Conservation (phyloP, 1,139 yeast species). For the Wickerhamomyces sp. region DNA sequence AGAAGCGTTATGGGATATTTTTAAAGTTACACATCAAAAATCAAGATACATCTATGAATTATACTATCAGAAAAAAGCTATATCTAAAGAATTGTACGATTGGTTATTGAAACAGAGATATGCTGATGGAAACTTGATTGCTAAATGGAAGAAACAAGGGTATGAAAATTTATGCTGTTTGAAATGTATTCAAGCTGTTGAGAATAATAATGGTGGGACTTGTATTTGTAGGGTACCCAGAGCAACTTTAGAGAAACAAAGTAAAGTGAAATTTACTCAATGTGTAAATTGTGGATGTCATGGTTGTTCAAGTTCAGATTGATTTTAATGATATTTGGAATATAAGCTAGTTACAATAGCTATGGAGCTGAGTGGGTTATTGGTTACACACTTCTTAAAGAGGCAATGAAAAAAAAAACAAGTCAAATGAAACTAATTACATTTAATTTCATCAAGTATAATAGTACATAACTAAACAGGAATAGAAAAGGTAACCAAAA, state of each 20-base stretch:
- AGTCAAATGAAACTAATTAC: too few species aligned
- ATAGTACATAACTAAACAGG: neutral
- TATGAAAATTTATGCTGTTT: conserved; percentile 85
- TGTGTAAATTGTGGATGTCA: conserved; percentile 87
- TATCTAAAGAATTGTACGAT: conserved; percentile 64
- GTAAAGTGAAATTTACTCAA: conserved; percentile 38
- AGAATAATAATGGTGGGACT: conserved; percentile 59
- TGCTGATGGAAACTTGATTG: conserved; percentile 67
- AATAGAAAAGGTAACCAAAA: neutral
- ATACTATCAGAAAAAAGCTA: conserved; percentile 64
- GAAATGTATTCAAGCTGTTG: conserved; percentile 65
- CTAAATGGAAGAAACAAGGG: conserved; percentile 90
- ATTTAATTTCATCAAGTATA: neutral
- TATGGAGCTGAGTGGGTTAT: too few species aligned
- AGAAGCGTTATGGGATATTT: conserved; percentile 69
- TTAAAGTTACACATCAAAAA: conserved; percentile 66
- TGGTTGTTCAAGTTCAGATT: conserved; percentile 86
- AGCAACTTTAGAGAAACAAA: conserved; percentile 37
- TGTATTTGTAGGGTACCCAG: conserved; percentile 89
- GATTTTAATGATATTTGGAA: conserved; percentile 1
- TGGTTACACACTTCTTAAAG: neutral
- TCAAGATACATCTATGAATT: conserved; percentile 73
- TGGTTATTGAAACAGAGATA: conserved; percentile 69
- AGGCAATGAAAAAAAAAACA: neutral
- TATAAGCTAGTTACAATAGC: neutral